Percentiles rank a stretch among this genome's conserved stretches.
phyloP scores from a whole-genome alignment of 2,329 filamentous ascomycete species.

The Fusarium hainanense region DNA sequence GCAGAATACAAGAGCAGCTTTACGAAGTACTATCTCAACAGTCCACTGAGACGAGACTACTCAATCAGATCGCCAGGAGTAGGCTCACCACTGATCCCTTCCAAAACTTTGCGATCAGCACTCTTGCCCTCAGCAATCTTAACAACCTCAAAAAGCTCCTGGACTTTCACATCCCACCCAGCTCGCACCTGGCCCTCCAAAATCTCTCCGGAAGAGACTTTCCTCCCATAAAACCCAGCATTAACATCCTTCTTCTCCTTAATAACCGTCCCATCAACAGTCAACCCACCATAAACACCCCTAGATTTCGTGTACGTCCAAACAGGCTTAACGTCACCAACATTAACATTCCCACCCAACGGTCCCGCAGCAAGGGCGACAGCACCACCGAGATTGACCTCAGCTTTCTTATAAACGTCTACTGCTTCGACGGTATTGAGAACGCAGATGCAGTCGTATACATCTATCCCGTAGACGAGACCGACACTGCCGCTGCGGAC shows the following conservation, averaged over 20 bases:
- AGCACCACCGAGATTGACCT: conserved; percentile 12
- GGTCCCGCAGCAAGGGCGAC: conserved; percentile 12
- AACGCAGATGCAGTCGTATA: conserved; percentile 10
- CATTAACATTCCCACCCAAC: neutral
- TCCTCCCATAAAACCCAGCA: neutral
- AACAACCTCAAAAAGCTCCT: neutral
- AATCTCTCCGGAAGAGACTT: neutral
- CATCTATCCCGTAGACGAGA: conserved; percentile 13
- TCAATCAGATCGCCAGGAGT: neutral
- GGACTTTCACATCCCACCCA: neutral
- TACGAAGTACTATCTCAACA: no score
- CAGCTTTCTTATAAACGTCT: neutral
- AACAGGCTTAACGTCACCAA: conserved; percentile 5
- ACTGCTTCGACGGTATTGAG: conserved; percentile 14
- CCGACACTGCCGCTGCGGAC: conserved; percentile 20
- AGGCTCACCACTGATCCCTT: neutral
- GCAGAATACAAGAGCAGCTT: no score
- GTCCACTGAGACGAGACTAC: neutral
- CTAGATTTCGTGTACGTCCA: conserved; percentile 14
- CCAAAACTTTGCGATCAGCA: neutral
- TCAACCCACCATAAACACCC: conserved; percentile 13
- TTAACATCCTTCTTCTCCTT: conserved; percentile 11
- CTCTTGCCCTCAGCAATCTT: neutral
- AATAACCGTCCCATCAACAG: conserved; percentile 3
- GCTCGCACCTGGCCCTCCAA: neutral